Percentiles rank a stretch among this genome's conserved stretches.
phyloP scores from a whole-genome alignment of 495 filamentous ascomycete species.

The Talaromyces liani region DNA sequence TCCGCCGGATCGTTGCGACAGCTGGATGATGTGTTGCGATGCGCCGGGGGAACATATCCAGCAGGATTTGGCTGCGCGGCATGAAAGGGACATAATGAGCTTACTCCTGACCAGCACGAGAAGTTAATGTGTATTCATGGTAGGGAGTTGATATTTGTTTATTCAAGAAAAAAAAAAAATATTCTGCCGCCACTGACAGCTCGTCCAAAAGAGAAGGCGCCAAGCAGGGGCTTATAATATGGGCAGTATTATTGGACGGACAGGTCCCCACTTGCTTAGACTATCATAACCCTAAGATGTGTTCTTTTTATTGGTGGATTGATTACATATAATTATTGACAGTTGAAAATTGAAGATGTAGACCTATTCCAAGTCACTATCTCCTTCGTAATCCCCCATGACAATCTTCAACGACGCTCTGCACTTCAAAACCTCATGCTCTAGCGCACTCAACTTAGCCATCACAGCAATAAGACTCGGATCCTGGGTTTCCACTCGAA shows the following conservation, averaged over 20 bases:
- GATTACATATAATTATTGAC: too few species aligned
- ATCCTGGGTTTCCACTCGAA: slow-evolving; percentile 85
- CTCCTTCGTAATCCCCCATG: slow-evolving; percentile 55
- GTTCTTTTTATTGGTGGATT: neutral
- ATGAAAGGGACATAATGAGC: slow-evolving; percentile 28
- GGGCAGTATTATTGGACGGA: neutral
- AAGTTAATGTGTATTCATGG: slow-evolving; percentile 8
- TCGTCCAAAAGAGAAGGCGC: slow-evolving; percentile 23
- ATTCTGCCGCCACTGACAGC: slow-evolving; percentile 14
- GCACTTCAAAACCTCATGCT: slow-evolving; percentile 61
- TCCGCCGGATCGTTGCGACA: slow-evolving; percentile 2
- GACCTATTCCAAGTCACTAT: slow-evolving; percentile 23
- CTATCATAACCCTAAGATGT: neutral
- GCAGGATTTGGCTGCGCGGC: slow-evolving; percentile 23
- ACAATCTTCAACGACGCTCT: slow-evolving; percentile 70
- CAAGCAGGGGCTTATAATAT: slow-evolving; percentile 15
- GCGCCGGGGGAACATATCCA: slow-evolving; percentile 18
- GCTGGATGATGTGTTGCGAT: slow-evolving; percentile 1
- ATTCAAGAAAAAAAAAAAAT: slow-evolving; percentile 12
- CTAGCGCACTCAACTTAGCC: slow-evolving; percentile 78
- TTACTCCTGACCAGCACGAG: neutral
- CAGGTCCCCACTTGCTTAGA: neutral
- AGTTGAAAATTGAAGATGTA: neutral
- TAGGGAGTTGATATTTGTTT: slow-evolving; percentile 2
- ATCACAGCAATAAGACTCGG: slow-evolving; percentile 80